Base-by-base conservation (phyloP, 768 basidiomycete genomes). In the Paxillus rubicundulus region DNA sequence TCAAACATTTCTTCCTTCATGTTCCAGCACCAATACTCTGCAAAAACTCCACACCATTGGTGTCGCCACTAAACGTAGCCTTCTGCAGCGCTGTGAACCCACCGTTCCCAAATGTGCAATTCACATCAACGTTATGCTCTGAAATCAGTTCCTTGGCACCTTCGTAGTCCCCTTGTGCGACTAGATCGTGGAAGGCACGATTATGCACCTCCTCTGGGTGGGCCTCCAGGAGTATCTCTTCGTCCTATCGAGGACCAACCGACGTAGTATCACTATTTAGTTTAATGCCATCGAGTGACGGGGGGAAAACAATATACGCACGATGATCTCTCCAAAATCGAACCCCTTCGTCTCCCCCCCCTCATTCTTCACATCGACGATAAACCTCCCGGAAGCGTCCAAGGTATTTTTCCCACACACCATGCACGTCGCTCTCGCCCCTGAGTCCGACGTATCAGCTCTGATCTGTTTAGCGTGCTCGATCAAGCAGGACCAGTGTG, bases 401-500 rank as follows among this genome's bases (percentile, higher is more conserved):
- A 60, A 51, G 2, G 55, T 56, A 47, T 62, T 60, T 32, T 52
- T 46, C 3, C 56, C 46, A 21, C 64, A 66, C 16, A 61, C 52
- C 17, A 21, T 14, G 49, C 63, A 65, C 1, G 49, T 48, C 24
- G 55, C 21, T 46, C 33, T 33, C 9, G 5, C 5, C 43, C 33
- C 16, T 28, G 33, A n/a, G 32, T 33, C 18, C 43, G 9, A 21
- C 32, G 28, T 6, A 30, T 30, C 3, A 20, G 21, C 21, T 18
- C 44, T 20, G 17, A 18, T 21, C 16, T 39, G 28, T 24, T 48
- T 57, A 2, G 51, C 62, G 30, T 56, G 45, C 20, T 67, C 65
- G 52, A 67, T 51, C 18, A 67, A 55, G 55, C 64, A 66, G 12
- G 57, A 37, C 64, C 64, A 66, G 51, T 66, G 64, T 32, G 64